Conservation (phyloP, 2,329 filamentous ascomycete genomes). For the Septoria linicola region DNA sequence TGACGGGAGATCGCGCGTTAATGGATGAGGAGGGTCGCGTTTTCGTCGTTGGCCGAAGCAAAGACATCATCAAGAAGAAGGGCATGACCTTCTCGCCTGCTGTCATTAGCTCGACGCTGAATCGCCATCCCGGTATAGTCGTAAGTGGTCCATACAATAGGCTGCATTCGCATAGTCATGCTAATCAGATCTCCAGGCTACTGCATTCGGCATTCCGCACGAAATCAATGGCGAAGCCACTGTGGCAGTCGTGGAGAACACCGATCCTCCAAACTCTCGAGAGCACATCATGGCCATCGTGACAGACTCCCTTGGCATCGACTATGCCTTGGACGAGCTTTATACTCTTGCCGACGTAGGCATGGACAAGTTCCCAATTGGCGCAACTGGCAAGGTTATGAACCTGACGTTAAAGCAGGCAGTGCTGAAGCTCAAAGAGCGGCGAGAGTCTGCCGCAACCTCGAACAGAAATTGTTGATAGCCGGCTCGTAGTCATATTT, state of each 20-base stretch:
- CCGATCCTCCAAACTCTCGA: background rate
- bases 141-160: too few relatives aligned
- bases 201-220: slow-evolving; percentile 9
- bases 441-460: too few relatives aligned
- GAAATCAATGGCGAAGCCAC: slow-evolving; percentile 6
- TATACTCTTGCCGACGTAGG: slow-evolving; percentile 5
- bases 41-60: slow-evolving; percentile 19
- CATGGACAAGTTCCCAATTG: slow-evolving; percentile 2
- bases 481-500: too few relatives aligned
- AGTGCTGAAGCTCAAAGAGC: background rate
- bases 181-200: slow-evolving; percentile 1
- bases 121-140: slow-evolving; percentile 1
- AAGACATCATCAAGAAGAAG: slow-evolving; percentile 19
- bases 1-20: slow-evolving; percentile 22
- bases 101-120: slow-evolving; percentile 7
- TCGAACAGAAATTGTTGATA: too few relatives aligned
- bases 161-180: background rate
- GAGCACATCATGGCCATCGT: slow-evolving; percentile 8
- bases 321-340: slow-evolving; percentile 10
- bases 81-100: slow-evolving; percentile 3
- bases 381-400: slow-evolving; percentile 3
- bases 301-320: background rate
- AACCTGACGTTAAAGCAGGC: slow-evolving; percentile 8
- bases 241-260: slow-evolving; percentile 5
- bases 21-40: slow-evolving; percentile 12